These are phyloP conservation scores for Ramaria sp. DNA, from an alignment of 768 basidiomycete species.

Conservation along the genomic window DNA sequence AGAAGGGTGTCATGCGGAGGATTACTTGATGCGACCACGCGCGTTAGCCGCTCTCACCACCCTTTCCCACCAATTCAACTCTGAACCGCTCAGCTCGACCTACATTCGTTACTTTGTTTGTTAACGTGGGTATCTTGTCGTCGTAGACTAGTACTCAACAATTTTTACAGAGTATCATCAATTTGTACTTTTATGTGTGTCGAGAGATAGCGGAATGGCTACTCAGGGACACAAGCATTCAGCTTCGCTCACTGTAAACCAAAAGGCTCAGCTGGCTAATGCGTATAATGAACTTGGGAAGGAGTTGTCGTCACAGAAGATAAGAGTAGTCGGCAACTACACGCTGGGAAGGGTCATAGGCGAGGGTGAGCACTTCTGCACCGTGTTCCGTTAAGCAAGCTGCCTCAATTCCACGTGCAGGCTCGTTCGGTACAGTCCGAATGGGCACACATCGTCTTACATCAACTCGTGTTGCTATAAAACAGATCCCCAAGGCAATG, in stretches of 20 bases:
- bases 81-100: constrained; percentile 5
- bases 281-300: constrained; percentile 97
- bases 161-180: not conserved
- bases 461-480: constrained; percentile 87
- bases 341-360: constrained; percentile 90
- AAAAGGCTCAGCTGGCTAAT: constrained; percentile 82
- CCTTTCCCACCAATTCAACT: not conserved
- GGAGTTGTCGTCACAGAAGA: constrained; percentile 83
- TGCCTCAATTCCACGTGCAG: constrained; percentile 27
- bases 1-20: too few species aligned
- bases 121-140: not conserved
- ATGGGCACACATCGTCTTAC: constrained; percentile 91
- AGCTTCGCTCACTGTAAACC: constrained; percentile 56
- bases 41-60: not conserved
- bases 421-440: constrained; percentile 92
- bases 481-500: constrained; percentile 93
- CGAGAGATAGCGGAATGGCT: constrained; percentile 14
- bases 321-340: constrained; percentile 90
- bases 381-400: constrained; percentile 11
- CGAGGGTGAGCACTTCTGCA: constrained; percentile 52
- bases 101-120: constrained; percentile 6
- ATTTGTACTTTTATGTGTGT: constrained; percentile 7
- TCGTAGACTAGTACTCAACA: not conserved
- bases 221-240: constrained; percentile 49
- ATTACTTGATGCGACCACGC: too few species aligned